Evolutionary conservation across 441 rosid genomes (phyloP).

Genomic region (Croton setiger): DNA sequence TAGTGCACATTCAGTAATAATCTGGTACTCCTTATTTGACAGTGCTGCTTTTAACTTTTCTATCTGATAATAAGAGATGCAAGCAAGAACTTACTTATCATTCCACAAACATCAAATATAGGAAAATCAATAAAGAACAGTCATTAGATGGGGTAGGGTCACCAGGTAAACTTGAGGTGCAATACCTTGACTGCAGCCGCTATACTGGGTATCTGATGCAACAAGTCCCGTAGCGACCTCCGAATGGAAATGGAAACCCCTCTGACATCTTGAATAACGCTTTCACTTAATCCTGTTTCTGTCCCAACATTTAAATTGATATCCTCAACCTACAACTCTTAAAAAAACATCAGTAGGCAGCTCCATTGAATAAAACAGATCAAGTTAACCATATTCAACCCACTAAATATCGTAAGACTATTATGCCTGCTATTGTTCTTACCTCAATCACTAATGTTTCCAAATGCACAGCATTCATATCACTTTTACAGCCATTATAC

Average conservation of each 20-base stretch:
- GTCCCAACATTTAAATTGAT: slow-evolving; percentile 93
- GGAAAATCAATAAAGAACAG: not conserved
- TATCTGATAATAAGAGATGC: slow-evolving; percentile 54
- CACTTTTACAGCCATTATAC: slow-evolving; percentile 75
- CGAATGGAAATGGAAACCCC: slow-evolving; percentile 83
- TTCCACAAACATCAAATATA: slow-evolving; percentile 14
- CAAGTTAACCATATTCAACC: slow-evolving; percentile 4
- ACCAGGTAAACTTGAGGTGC: slow-evolving; percentile 17
- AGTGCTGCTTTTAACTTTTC: slow-evolving; percentile 82
- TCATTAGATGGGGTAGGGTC: not conserved
- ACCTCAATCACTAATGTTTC: slow-evolving; percentile 83
- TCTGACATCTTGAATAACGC: slow-evolving; percentile 87
- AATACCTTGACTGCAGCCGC: slow-evolving; percentile 76
- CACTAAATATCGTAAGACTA: slow-evolving; percentile 19
- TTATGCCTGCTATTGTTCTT: slow-evolving; percentile 32
- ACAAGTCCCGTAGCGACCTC: slow-evolving; percentile 91
- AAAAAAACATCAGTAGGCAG: slow-evolving; percentile 4
- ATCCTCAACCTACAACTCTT: slow-evolving; percentile 66
- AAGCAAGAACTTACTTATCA: slow-evolving; percentile 21
- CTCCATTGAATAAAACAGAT: slow-evolving; percentile 4
- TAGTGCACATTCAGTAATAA: slow-evolving; percentile 85
- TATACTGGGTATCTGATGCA: slow-evolving; percentile 75
- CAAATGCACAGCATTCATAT: slow-evolving; percentile 80
- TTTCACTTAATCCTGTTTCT: slow-evolving; percentile 79
- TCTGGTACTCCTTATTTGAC: slow-evolving; percentile 84